These are phyloP conservation scores for Noccaea caerulescens DNA, from an alignment of 345 rosid genomes.

Conservation along the genomic window DNA sequence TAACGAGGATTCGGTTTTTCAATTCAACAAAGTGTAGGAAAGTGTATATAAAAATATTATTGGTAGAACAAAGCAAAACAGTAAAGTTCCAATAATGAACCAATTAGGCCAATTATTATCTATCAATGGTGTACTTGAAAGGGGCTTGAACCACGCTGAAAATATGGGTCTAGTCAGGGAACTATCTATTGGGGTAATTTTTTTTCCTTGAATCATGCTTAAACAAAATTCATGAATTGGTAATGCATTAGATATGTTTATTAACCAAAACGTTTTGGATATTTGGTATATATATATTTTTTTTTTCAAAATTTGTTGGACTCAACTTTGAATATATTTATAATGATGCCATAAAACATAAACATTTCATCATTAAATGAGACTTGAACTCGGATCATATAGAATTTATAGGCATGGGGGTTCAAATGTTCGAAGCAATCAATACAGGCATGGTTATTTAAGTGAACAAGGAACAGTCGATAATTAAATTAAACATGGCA, in stretches of 20 bases:
- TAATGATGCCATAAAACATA: background rate
- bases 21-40: slow-evolving; percentile 5
- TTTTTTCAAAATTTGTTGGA: background rate
- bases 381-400: background rate
- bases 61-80: slow-evolving; percentile 2
- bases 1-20: background rate
- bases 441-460: too few relatives aligned
- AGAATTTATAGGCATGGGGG: background rate
- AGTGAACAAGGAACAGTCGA: too few relatives aligned
- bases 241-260: background rate
- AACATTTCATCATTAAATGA: background rate
- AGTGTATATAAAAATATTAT: background rate
- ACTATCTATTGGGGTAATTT: background rate
- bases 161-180: slow-evolving; percentile 14
- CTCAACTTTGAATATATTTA: background rate
- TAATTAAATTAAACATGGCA: background rate
- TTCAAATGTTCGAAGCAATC: too few relatives aligned
- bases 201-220: background rate
- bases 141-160: slow-evolving; percentile 30
- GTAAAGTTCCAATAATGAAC: slow-evolving; percentile 30
- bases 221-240: background rate
- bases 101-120: slow-evolving; percentile 22
- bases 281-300: background rate
- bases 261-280: background rate
- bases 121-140: slow-evolving; percentile 27